Percentiles rank a stretch among this genome's conserved stretches.
phyloP scores from a whole-genome alignment of 2,329 filamentous ascomycete species.

The Aspergillus sojae region DNA sequence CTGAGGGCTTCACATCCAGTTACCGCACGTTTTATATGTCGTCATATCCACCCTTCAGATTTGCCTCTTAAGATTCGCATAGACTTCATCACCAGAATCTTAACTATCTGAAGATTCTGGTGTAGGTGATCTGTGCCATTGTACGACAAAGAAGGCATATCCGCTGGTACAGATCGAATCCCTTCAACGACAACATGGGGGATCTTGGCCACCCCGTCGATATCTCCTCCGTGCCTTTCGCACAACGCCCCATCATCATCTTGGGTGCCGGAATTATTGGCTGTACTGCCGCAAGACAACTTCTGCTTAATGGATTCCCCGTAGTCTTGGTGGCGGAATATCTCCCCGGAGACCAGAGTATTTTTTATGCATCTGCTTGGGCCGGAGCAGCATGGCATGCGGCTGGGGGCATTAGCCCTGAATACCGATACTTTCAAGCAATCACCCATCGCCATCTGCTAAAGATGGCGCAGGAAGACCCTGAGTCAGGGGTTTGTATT shows the following conservation, averaged over 20 bases:
- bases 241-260: slow-evolving; percentile 39
- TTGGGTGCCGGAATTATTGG: slow-evolving; percentile 45
- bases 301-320: slow-evolving; percentile 38
- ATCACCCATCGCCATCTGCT: slow-evolving; percentile 38
- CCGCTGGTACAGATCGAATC: not conserved
- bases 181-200: slow-evolving; percentile 18
- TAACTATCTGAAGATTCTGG: not conserved
- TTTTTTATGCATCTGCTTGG: slow-evolving; percentile 43
- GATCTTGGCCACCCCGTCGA: slow-evolving; percentile 14
- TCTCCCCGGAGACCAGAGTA: slow-evolving; percentile 39
- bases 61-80: not conserved
- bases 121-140: not conserved
- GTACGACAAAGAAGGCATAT: not conserved
- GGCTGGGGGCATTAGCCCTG: slow-evolving; percentile 37
- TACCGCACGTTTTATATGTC: not conserved
- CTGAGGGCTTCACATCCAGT: not conserved
- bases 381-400: slow-evolving; percentile 45
- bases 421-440: slow-evolving; percentile 40
- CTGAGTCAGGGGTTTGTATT: slow-evolving; percentile 37
- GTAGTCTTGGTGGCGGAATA: slow-evolving; percentile 41
- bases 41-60: not conserved
- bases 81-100: not conserved
- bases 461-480: slow-evolving; percentile 38
- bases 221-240: slow-evolving; percentile 34
- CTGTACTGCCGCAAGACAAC: slow-evolving; percentile 39